Base-by-base conservation (phyloP, 2,329 filamentous ascomycete genomes). In the Polychaeton citri region DNA sequence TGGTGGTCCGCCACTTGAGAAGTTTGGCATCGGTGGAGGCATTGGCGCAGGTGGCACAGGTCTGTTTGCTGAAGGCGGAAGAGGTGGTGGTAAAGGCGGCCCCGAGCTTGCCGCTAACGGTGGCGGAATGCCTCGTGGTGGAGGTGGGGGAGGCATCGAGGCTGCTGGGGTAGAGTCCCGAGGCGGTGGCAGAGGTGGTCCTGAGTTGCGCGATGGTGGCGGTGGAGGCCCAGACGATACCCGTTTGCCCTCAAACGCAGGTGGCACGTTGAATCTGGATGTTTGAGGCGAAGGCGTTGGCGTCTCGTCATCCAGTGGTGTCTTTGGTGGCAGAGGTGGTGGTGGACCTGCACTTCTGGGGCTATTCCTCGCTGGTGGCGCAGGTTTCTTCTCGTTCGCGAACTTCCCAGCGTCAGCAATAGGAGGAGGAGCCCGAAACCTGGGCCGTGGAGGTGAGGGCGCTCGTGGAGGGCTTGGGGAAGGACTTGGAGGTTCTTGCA, bases 331-430 rank as follows among this genome's bases (percentile, higher is more conserved):
- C 36, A 65, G 54, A 12, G 67, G 61, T 18, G 62, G 62, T 19
- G 58, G 57, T 10, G 55, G 54, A 71, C 50, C 53, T 15, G 54
- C 52, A 37, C 52, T 57, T 7, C 46, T 33, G 20, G 53, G 51
- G 34, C 55, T 44, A 6, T 75, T 76, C 58, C 85, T 83, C 3
- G 77, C 71, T 17, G 60, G 61, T 20, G 58, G 51, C 9, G 64
- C 54, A 15, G 65, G 66, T 17, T 57, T 59, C 38, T 66, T 63
- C 19, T 65, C 58, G 42, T 78, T 69, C 3, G 81, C 85, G 53
- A 76, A 90, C 59, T 84, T 93, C 24, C 90, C 90, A 39, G 90
- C 90, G 57, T 94, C 87, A 37, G 84, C 76, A 40, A 96, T 62
- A 2, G 88, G 83, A 21, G 90, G 90, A 32, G 90, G 90, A 6